phyloP scores from a whole-genome alignment of 2,329 filamentous ascomycete species.

The Aspergillus tamarii region DNA sequence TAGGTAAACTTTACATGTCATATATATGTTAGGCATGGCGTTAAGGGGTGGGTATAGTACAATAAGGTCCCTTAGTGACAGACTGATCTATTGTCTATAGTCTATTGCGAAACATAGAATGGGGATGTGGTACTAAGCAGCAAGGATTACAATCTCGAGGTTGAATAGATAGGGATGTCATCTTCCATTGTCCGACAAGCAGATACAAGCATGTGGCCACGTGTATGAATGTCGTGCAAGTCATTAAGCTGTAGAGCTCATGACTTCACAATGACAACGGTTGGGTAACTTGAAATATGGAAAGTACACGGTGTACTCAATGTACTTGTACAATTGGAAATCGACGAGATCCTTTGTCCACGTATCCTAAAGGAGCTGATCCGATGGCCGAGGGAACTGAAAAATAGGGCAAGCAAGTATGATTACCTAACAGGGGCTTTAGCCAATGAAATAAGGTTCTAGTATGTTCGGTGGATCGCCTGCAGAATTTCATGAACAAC shows the following conservation, averaged over 20 bases:
- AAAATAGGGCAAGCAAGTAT: background rate
- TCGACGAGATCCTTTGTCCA: background rate
- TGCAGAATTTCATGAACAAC: constrained; percentile 10
- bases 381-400: background rate
- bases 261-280: background rate
- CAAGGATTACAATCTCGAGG: background rate
- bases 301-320: constrained; percentile 2
- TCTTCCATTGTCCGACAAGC: background rate
- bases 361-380: background rate
- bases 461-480: constrained; percentile 35
- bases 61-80: background rate
- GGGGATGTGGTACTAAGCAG: background rate
- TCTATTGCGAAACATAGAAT: background rate
- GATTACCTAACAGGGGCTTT: background rate
- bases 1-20: background rate
- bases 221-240: background rate
- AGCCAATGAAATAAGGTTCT: constrained; percentile 25
- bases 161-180: background rate
- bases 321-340: background rate
- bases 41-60: background rate
- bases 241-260: background rate
- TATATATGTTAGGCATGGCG: background rate
- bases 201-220: background rate
- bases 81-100: background rate
- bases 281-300: background rate